Evolutionary conservation across 2,329 filamentous ascomycete species (phyloP), one percentile per base, ranked within the genome.

Genomic region (Phyllosticta citriasiana): DNA sequence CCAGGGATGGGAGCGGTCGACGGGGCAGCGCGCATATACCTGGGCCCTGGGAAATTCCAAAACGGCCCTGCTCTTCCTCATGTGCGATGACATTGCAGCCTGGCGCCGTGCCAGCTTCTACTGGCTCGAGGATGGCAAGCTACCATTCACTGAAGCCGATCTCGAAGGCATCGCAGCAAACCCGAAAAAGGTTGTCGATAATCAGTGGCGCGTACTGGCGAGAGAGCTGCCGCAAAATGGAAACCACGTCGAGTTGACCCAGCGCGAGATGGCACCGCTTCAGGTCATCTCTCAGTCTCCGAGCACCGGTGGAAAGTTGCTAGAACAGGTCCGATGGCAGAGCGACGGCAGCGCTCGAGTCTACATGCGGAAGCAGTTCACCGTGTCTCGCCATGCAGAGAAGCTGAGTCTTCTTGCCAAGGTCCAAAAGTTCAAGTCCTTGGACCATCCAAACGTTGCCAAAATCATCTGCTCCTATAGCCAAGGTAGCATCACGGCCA

Each of bases 141-240:
- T 75, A 26, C 74, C 74, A 1, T 75, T 73, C 52, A 64, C 68
- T 1, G 73, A 75, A 59, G 71, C 70, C 5, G 68, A 70, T 24
- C 66, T 76, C 0, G 69, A 72, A 51, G 70, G 72, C 4, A 75
- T 76, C 47, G 73, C 74, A 16, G 66, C 69, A 26, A 68, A 75
- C 62, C 68, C 73, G 22, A 68, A 67, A n/a, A 71, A 69, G 56
- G 68, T 74, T 5, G 69, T 75, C n/a, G 69, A 72, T 14, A 70
- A 72, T 59, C 74, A 76, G 57, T 76, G 74, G 74, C 70, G 72
- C 33, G 73, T 73, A 24, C 73, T 73, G 3, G 69, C 71, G 6
- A 74, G 74, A 59, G 72, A 76, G 56, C 64, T 76, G 30, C 68
- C 71, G 1, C 62, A 72, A 59, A 74, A 69, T 30, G 73, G 74